A percentile compares a stretch with the other conserved stretches of the same genome.
phyloP scores from a whole-genome alignment of 495 filamentous ascomycete genomes.

The Aspergillus mulundensis region DNA sequence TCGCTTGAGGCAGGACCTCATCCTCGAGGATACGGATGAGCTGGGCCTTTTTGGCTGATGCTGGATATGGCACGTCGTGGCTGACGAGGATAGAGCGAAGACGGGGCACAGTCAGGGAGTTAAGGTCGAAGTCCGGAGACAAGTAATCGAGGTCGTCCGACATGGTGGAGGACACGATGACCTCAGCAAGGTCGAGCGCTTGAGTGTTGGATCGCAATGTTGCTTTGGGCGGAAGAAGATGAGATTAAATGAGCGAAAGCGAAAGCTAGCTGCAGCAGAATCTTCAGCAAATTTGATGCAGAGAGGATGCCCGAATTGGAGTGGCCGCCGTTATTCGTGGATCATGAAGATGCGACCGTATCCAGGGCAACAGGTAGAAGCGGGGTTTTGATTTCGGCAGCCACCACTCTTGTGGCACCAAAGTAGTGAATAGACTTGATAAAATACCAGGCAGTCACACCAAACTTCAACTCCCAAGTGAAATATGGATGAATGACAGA shows the following conservation, averaged over 20 bases:
- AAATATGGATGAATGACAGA: background rate
- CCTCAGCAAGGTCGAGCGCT: slow-evolving; percentile 1
- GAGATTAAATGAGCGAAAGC: background rate
- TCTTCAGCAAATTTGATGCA: background rate
- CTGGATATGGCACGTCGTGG: slow-evolving; percentile 78
- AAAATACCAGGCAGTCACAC: background rate
- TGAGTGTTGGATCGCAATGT: background rate
- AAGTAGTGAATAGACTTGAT: background rate
- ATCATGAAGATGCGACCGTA: slow-evolving; percentile 30
- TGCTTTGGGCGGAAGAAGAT: background rate
- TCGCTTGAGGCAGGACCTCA: slow-evolving; percentile 71
- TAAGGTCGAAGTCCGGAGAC: slow-evolving; percentile 76
- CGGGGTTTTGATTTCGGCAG: background rate
- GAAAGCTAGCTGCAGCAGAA: background rate
- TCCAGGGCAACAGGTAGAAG: slow-evolving; percentile 38
- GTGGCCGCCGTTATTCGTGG: slow-evolving; percentile 24
- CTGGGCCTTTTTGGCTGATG: slow-evolving; percentile 82
- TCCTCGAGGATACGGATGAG: slow-evolving; percentile 80
- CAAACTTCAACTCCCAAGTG: background rate
- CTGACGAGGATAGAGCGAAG: slow-evolving; percentile 85
- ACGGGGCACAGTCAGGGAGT: slow-evolving; percentile 74
- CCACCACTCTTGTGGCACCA: background rate
- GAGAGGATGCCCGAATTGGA: background rate
- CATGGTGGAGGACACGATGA: slow-evolving; percentile 42
- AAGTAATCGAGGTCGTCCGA: slow-evolving; percentile 76